Conservation (phyloP, 108 stramenopile genomes). For the Mayamaea pseudoterrestris region DNA sequence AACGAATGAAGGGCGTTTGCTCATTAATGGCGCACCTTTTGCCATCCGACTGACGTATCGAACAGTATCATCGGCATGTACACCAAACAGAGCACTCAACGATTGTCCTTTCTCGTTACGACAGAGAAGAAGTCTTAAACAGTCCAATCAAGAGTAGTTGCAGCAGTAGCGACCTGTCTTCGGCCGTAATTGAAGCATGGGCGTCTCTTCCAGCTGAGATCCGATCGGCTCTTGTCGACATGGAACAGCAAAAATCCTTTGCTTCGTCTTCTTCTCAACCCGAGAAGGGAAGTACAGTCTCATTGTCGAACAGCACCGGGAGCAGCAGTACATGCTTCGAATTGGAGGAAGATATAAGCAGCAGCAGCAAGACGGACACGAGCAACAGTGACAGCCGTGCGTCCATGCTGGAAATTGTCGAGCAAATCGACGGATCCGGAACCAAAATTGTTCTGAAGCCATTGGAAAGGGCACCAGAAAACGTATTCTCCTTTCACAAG, state of each 20-base stretch:
- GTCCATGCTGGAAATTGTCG: conserved; percentile 13
- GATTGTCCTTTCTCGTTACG: neutral
- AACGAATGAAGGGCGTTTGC: no score
- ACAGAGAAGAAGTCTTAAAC: conserved; percentile 27
- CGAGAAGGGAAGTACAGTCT: conserved; percentile 5
- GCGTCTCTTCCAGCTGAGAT: conserved; percentile 46
- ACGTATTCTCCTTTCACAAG: conserved; percentile 73
- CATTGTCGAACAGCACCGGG: conserved; percentile 8
- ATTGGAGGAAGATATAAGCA: conserved; percentile 7
- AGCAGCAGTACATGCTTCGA: no score
- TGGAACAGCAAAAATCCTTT: conserved; percentile 35
- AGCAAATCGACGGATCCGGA: conserved; percentile 56
- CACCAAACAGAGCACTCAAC: no score
- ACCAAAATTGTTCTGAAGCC: conserved; percentile 48
- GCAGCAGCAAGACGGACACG: conserved; percentile 33
- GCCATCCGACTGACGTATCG: no score
- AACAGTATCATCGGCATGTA: no score
- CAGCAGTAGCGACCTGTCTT: conserved; percentile 27
- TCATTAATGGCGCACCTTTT: no score
- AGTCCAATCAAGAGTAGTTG: no score
- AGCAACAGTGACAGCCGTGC: conserved; percentile 4
- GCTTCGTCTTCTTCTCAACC: conserved; percentile 7
- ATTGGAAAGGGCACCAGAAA: conserved; percentile 71
- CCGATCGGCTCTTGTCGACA: conserved; percentile 43
- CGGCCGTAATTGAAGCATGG: conserved; percentile 63